Evolutionary conservation across 2,329 filamentous ascomycete genomes (phyloP), one percentile per base, ranked within the genome.

Genomic region (Venturia effusa): DNA sequence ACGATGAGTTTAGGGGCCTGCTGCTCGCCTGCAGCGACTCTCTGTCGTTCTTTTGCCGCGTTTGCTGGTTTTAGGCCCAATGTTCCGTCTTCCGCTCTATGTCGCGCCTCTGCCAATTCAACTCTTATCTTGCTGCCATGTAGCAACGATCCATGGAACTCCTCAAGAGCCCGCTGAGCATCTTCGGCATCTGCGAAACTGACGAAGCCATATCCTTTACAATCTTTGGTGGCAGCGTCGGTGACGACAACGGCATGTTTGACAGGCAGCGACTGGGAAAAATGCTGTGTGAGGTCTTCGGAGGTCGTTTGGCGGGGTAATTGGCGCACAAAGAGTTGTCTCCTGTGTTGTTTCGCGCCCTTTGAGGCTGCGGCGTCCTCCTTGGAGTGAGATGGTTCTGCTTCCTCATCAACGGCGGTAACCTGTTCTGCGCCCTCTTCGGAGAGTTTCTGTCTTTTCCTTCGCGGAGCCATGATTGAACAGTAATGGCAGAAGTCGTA

Each of bases 141-240:
- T 69, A 96, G 84, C 32, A 85, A 78, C 57, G 88, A 82, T 67
- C 90, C 89, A 74, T 96, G 85, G 71, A 97, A 84, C 73, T 95
- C 88, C 64, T 88, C 84, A 72, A 89, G 84, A 22, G 94, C 95
- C 67, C 87, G 84, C 68, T 87, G 80, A 15, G 93, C 92, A 79
- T 99, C 94, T 68, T 97, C 92, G 37, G 89, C 84, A 73, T 99
- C 94, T 69, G 92, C 90, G 71, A 99, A 94, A 1, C 94, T 97
- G 64, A 99, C 93, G 76, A 99, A 99, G 62, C 94, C 94, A 75
- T 92, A 99, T 22, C 94, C 93, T 72, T 90, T 88, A 17, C 91
- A 97, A 69, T 87, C 80, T 72, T 96, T 96, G 1, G 92, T 96
- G 68, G 86, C 81, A 19, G 89, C 86, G 73, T 99, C 93, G 64